A percentile compares a stretch with the other conserved stretches of the same genome.
Conservation (phyloP, 768 basidiomycete genomes). For the Russula olivacea region DNA sequence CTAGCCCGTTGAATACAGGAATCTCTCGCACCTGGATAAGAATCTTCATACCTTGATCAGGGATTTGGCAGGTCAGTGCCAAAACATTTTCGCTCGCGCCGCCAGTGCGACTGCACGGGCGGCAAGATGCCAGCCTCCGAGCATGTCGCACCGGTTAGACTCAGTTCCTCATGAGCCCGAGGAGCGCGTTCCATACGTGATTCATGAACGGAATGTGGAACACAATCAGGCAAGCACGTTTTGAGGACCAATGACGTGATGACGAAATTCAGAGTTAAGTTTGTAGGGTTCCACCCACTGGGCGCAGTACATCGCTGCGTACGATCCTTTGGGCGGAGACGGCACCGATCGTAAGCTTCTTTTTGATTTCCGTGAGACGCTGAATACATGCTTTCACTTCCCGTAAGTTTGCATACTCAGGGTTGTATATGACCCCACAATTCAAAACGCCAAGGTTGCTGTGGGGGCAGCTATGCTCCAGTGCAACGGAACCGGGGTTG, state of each 20-base stretch:
- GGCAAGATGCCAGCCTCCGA: conserved; percentile 31
- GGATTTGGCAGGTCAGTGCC: conserved; percentile 56
- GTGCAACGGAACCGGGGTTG: conserved; percentile 40
- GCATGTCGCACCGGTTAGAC: conserved; percentile 24
- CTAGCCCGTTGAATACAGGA: conserved; percentile 43
- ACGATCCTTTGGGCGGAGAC: conserved; percentile 26
- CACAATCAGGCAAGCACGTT: conserved; percentile 25
- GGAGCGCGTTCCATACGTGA: conserved; percentile 20
- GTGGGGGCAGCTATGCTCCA: conserved; percentile 48
- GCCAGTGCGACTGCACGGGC: conserved; percentile 60
- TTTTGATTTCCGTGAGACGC: conserved; percentile 14
- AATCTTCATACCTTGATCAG: conserved; percentile 62
- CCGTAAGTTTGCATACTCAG: conserved; percentile 51
- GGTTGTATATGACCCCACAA: conserved; percentile 43
- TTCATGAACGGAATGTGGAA: conserved; percentile 22
- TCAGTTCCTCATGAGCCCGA: conserved; percentile 7
- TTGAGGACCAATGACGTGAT: conserved; percentile 14
- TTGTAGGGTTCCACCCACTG: conserved; percentile 9
- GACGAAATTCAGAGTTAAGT: conserved; percentile 13
- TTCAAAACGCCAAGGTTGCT: conserved; percentile 35
- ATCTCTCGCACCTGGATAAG: conserved; percentile 55
- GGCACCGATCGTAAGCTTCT: conserved; percentile 45
- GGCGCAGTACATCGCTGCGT: conserved; percentile 22
- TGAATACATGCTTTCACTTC: conserved; percentile 16
- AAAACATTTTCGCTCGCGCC: conserved; percentile 55